phyloP scores from a whole-genome alignment of 176 grass and related monocot species.

The Dendrocalamus sinicus region DNA sequence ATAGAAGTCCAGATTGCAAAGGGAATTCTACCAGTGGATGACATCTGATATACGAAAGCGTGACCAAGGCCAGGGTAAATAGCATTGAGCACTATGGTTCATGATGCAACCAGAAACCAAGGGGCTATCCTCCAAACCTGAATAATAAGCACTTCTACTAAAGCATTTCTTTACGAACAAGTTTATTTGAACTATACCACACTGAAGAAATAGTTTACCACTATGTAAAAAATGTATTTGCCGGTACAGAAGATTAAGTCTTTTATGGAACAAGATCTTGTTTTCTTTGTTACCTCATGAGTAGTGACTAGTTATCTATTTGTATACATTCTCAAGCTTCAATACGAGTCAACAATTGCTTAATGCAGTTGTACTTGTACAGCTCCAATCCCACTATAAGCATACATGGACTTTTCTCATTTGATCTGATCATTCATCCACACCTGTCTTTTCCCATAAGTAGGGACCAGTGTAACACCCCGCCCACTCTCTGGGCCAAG shows the following conservation, averaged over 20 bases:
- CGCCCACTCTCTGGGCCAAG: too few relatives aligned
- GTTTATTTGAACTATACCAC: not conserved
- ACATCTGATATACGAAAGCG: not conserved
- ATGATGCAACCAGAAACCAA: not conserved
- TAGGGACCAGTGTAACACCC: not conserved
- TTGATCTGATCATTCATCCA: not conserved
- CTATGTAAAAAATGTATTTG: not conserved
- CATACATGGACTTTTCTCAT: not conserved
- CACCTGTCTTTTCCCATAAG: not conserved
- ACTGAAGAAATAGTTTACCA: not conserved
- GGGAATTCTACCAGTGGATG: not conserved
- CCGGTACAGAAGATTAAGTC: not conserved
- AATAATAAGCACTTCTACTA: not conserved
- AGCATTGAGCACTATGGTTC: not conserved
- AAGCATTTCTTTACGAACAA: not conserved
- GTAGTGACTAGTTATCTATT: not conserved
- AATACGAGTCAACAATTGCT: not conserved
- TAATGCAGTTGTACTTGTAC: not conserved
- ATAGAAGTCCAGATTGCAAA: not conserved
- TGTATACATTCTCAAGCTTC: not conserved
- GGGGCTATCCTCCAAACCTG: not conserved
- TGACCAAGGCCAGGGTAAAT: not conserved
- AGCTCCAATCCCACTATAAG: not conserved
- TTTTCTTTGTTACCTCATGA: constrained; percentile 30
- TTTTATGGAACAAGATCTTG: not conserved